These are phyloP conservation scores for Annulohypoxylon bovei DNA, from an alignment of 495 filamentous ascomycete species.

Conservation along the genomic window DNA sequence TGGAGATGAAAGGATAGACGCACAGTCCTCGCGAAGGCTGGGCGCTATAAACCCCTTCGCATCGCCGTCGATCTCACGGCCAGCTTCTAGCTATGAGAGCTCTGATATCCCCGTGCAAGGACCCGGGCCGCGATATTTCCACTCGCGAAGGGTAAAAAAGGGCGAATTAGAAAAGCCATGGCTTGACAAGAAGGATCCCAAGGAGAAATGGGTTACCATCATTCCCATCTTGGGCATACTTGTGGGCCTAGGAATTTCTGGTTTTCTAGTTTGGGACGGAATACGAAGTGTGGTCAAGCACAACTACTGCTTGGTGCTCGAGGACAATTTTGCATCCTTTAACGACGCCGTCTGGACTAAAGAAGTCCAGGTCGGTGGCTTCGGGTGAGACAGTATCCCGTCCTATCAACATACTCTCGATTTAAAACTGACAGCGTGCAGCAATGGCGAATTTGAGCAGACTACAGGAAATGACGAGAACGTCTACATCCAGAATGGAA, in stretches of 20 bases:
- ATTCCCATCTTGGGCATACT: constrained; percentile 74
- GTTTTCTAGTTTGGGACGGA: constrained; percentile 76
- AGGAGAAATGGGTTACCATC: constrained; percentile 87
- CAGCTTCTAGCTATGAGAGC: constrained; percentile 62
- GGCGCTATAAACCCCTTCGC: constrained; percentile 62
- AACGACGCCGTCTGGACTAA: constrained; percentile 74
- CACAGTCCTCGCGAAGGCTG: constrained; percentile 47
- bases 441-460: constrained; percentile 83
- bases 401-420: not conserved
- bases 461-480: constrained; percentile 78
- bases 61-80: constrained; percentile 65
- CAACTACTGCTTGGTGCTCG: constrained; percentile 76
- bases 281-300: constrained; percentile 73
- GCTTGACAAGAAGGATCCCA: constrained; percentile 72
- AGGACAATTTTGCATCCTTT: constrained; percentile 72
- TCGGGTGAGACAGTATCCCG: constrained; percentile 66
- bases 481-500: constrained; percentile 72
- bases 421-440: constrained; percentile 44
- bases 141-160: constrained; percentile 76
- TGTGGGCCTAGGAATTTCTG: constrained; percentile 72
- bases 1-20: constrained; percentile 47
- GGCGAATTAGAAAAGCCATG: constrained; percentile 77
- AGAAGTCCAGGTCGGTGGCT: constrained; percentile 84
- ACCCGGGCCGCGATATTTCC: constrained; percentile 70
- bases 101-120: constrained; percentile 54